phyloP scores from a whole-genome alignment of 176 grass and related monocot genomes.

The Triticum urartu region DNA sequence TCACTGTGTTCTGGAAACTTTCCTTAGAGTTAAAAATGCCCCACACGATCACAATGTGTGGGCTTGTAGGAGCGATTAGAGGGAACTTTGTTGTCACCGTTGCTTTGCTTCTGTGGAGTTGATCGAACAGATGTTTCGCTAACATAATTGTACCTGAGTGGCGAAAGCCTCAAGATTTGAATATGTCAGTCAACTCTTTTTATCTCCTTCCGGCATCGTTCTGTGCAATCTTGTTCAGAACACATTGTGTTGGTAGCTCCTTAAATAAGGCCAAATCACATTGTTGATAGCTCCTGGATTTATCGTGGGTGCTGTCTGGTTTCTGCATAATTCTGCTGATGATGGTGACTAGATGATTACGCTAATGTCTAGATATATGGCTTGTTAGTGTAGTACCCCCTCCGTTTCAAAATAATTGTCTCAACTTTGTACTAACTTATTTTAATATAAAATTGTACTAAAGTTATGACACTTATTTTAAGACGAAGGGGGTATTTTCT shows the following conservation, averaged over 20 bases:
- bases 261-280: neutral
- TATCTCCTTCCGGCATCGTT: neutral
- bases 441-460: too few species aligned
- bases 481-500: too few species aligned
- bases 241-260: neutral
- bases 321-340: neutral
- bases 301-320: neutral
- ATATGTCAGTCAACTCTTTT: constrained; percentile 17
- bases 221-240: neutral
- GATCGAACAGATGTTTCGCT: constrained; percentile 46
- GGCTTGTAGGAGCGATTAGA: constrained; percentile 38
- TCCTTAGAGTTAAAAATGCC: constrained; percentile 35
- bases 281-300: neutral
- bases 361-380: too few species aligned
- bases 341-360: too few species aligned
- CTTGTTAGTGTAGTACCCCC: too few species aligned
- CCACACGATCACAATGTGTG: constrained; percentile 22
- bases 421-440: too few species aligned
- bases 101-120: constrained; percentile 45
- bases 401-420: too few species aligned
- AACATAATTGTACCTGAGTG: constrained; percentile 57
- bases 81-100: constrained; percentile 39
- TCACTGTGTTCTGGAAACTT: constrained; percentile 33
- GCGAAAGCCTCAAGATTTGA: constrained; percentile 40
- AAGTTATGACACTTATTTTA: too few species aligned